A percentile compares a stretch with the other conserved stretches of the same genome.
phyloP scores from a whole-genome alignment of 129 eudicot species.

The Flaveria robusta region DNA sequence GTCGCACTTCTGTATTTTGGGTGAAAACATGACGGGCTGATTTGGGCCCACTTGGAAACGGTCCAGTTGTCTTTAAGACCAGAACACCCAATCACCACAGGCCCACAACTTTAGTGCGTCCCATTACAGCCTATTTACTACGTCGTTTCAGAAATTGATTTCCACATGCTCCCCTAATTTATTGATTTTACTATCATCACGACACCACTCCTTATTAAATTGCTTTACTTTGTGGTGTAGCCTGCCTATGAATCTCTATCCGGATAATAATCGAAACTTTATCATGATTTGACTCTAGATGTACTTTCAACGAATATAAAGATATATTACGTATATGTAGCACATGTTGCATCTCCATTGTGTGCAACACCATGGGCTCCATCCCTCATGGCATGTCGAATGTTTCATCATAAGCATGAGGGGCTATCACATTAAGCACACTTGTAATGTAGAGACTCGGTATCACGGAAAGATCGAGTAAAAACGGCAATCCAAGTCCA shows the following conservation, averaged over 20 bases:
- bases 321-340: no score
- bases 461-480: no score
- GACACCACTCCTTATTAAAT: not conserved
- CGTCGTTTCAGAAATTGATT: not conserved
- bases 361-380: no score
- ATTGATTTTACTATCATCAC: not conserved
- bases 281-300: no score
- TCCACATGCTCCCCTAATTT: not conserved
- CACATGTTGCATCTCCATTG: no score
- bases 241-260: conserved; percentile 13
- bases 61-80: conserved; percentile 1
- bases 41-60: conserved; percentile 10
- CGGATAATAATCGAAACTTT: no score
- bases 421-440: no score
- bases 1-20: not conserved
- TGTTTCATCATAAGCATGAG: no score
- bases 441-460: no score
- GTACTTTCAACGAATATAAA: no score
- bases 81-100: conserved; percentile 16
- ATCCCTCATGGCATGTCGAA: no score
- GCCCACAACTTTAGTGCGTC: conserved; percentile 6
- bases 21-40: conserved; percentile 19
- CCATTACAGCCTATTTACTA: not conserved
- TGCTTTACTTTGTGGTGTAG: not conserved
- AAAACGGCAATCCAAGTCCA: no score